phyloP scores from a whole-genome alignment of 257 asterid genomes.

The Rubia yunnanensis region DNA sequence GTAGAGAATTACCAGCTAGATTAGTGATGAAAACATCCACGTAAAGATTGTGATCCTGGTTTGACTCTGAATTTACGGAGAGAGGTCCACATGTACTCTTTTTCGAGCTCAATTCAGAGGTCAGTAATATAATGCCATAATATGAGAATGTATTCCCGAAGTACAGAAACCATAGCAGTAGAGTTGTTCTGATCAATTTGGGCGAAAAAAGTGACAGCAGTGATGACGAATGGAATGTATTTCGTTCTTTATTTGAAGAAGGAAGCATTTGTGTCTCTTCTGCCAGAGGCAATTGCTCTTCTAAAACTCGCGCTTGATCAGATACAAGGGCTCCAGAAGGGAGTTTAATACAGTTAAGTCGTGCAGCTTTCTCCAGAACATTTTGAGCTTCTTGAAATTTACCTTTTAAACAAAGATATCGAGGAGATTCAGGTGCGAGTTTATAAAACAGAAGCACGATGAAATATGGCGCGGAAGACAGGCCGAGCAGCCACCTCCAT shows the following conservation, averaged over 20 bases:
- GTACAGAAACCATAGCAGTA: slow-evolving; percentile 61
- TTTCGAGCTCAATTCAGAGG: slow-evolving; percentile 55
- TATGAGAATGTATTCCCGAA: slow-evolving; percentile 70
- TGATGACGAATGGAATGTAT: slow-evolving; percentile 29
- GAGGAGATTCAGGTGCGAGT: slow-evolving; percentile 30
- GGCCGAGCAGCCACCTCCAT: slow-evolving; percentile 36
- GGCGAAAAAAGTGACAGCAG: slow-evolving; percentile 51
- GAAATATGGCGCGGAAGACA: slow-evolving; percentile 21
- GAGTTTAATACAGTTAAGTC: slow-evolving; percentile 21
- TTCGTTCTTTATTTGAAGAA: slow-evolving; percentile 20
- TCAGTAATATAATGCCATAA: slow-evolving; percentile 71
- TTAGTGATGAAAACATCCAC: slow-evolving; percentile 55
- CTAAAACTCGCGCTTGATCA: slow-evolving; percentile 6
- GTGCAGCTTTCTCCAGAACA: slow-evolving; percentile 28
- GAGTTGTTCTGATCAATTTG: slow-evolving; percentile 50
- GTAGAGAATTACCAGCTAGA: slow-evolving; percentile 45
- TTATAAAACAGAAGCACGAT: slow-evolving; percentile 22
- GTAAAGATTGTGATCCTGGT: slow-evolving; percentile 38
- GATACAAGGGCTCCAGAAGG: slow-evolving; percentile 29
- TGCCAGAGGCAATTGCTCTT: slow-evolving; percentile 17
- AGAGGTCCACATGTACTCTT: slow-evolving; percentile 26
- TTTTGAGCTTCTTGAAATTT: slow-evolving; percentile 22
- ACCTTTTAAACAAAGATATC: slow-evolving; percentile 30
- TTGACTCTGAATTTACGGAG: slow-evolving; percentile 19
- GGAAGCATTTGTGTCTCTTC: slow-evolving; percentile 46